A percentile compares a stretch with the other conserved stretches of the same genome.
These are phyloP conservation scores for Boletus sensibilis DNA, from an alignment of 768 basidiomycete species.

Conservation along the genomic window DNA sequence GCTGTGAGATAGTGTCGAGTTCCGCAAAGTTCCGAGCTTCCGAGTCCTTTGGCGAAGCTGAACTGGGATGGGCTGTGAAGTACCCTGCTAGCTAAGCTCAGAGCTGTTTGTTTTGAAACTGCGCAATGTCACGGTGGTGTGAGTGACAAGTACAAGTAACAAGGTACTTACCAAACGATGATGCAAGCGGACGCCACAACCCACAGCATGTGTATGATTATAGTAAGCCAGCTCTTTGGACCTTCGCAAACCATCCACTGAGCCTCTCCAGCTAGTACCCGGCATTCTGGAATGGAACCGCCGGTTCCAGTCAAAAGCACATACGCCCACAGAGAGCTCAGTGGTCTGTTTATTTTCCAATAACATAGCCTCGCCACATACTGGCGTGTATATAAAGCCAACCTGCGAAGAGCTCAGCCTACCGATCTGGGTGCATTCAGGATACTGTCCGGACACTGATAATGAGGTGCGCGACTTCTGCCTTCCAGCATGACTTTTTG, in stretches of 20 bases:
- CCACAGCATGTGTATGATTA: no score
- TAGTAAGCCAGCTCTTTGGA: no score
- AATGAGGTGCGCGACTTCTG: not conserved
- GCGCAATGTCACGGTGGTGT: no score
- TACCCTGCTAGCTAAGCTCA: not conserved
- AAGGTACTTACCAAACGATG: no score
- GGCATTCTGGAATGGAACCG: not conserved
- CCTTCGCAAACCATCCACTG: not conserved
- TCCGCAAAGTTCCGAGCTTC: no score
- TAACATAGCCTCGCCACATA: not conserved
- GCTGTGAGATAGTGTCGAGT: no score
- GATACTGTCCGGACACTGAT: not conserved
- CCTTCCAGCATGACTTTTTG: no score
- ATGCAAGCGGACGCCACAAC: no score
- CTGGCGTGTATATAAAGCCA: not conserved
- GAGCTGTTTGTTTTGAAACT: no score
- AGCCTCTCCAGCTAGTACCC: not conserved
- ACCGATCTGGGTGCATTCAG: not conserved
- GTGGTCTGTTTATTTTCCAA: not conserved
- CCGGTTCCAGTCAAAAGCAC: not conserved
- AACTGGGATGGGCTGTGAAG: not conserved
- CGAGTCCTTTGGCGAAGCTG: not conserved
- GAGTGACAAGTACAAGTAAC: no score
- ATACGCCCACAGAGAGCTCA: not conserved
- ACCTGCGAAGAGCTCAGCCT: not conserved